Evolutionary conservation across 2,329 filamentous ascomycete genomes (phyloP), one percentile per base, ranked within the genome.

Genomic region (Penicillium sp.): DNA sequence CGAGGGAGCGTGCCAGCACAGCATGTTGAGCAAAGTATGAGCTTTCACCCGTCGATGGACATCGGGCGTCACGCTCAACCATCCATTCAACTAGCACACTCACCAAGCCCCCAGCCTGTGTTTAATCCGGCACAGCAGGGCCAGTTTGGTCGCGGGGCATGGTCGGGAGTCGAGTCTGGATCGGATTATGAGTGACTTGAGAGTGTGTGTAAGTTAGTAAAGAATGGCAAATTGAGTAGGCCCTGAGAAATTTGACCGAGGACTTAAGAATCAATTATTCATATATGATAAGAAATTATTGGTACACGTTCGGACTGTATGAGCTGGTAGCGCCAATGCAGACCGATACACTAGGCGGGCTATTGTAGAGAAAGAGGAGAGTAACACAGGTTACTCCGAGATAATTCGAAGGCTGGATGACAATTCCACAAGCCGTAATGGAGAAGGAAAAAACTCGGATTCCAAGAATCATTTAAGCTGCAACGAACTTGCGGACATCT

Each of bases 401-500:
- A 35, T 10, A n/a, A 8, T 48, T 35, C 42, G 35, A 17, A 31
- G 10, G 3, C 15, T 42, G 11, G 20, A 7, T 12, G 47, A 39
- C 47, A 31, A 37, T 11, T 45, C 47, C 25, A 42, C n/a, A 10
- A 20, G 35, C 17, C 14, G 22, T 22, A 37, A 41, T 7, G 15
- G 17, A 7, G 25, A 35, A 17, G 35, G 15, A 25, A 10, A 10
- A 20, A 12, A 10, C 12, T 14, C n/a, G 8, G 17, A 50, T 34
- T 28, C 38, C 34, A 37, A 38, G 31, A 47, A 52, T 58, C 47
- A 55, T 58, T 75, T 77, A 92, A 62, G 87, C 88, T 75, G 90
- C 89, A 67, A 97, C 83, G 74, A 98, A 97, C 64, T 80, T 82
- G 87, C 94, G 95, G 78, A 97, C 85, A 74, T 90, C 90, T 85